Conservation (phyloP, 2,329 filamentous ascomycete species). For the Hawksworthiomyces lignivorus region DNA sequence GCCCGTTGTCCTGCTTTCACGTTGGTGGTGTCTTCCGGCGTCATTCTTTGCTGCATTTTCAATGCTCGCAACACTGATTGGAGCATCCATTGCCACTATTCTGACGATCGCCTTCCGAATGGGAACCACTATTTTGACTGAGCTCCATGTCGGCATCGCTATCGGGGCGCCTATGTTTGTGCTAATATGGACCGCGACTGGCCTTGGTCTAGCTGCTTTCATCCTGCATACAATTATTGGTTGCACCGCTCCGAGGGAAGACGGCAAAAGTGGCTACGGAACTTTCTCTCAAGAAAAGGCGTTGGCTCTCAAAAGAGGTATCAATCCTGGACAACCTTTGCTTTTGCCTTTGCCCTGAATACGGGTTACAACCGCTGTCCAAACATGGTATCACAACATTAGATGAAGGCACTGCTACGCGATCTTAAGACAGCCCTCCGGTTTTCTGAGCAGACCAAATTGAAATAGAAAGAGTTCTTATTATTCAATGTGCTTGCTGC, state of each 20-base stretch:
- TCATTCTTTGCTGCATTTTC: slow-evolving; percentile 60
- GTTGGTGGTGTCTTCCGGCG: slow-evolving; percentile 58
- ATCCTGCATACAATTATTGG: slow-evolving; percentile 67
- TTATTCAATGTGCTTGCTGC: no score
- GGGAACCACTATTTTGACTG: slow-evolving; percentile 61
- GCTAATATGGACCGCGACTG: slow-evolving; percentile 82
- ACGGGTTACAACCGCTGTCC: no score
- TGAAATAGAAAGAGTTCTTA: no score
- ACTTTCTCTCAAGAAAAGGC: no score
- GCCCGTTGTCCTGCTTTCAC: slow-evolving; percentile 45
- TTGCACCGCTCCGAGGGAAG: no score
- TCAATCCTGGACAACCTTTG: no score
- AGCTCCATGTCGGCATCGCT: slow-evolving; percentile 67
- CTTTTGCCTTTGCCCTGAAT: no score
- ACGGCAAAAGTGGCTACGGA: no score
- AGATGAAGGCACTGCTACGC: no score
- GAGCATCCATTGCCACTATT: slow-evolving; percentile 67
- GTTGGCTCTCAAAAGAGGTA: no score
- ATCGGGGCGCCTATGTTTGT: slow-evolving; percentile 70
- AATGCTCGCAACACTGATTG: slow-evolving; percentile 58
- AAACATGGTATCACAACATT: no score
- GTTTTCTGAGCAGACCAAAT: no score
- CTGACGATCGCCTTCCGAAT: slow-evolving; percentile 78
- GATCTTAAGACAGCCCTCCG: slow-evolving; percentile 36
- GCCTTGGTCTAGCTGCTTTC: slow-evolving; percentile 60